A percentile compares a stretch with the other conserved stretches of the same genome.
These are phyloP conservation scores for Ceratopteris richardii DNA, from an alignment of 75 land plant genomes.

Conservation along the genomic window DNA sequence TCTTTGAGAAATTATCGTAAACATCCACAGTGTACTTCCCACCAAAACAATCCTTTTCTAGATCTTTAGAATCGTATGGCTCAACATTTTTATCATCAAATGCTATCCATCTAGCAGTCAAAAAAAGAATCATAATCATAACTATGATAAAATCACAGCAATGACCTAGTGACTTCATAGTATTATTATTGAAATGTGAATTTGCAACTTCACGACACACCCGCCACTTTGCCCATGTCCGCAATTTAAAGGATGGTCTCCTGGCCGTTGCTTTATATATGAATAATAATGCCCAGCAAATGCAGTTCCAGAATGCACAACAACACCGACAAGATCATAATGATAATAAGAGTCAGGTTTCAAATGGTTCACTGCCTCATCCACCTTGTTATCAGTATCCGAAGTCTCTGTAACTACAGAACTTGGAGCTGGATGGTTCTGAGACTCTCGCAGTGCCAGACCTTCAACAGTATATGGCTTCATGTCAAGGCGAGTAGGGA, in stretches of 20 bases:
- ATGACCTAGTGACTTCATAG: too few relatives aligned
- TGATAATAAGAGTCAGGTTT: slow-evolving; percentile 24
- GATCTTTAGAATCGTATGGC: slow-evolving; percentile 25
- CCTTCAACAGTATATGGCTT: slow-evolving; percentile 27
- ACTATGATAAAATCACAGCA: too few relatives aligned
- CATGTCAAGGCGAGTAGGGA: slow-evolving; percentile 26
- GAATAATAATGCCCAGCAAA: slow-evolving; percentile 35
- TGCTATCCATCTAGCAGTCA: slow-evolving; percentile 21
- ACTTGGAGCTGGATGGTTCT: slow-evolving; percentile 2
- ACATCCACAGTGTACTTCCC: slow-evolving; percentile 28
- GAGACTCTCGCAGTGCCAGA: slow-evolving; percentile 13
- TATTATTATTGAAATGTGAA: too few relatives aligned
- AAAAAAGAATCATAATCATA: neutral
- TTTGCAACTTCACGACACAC: too few relatives aligned
- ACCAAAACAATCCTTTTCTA: slow-evolving; percentile 31
- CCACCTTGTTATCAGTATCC: neutral
- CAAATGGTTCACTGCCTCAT: neutral
- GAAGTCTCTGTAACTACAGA: neutral
- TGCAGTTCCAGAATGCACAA: slow-evolving; percentile 29
- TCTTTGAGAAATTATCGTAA: slow-evolving; percentile 27
- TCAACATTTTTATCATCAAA: slow-evolving; percentile 35
- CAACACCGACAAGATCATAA: slow-evolving; percentile 33
- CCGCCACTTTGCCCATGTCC: slow-evolving; percentile 20
- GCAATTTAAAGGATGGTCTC: slow-evolving; percentile 19
- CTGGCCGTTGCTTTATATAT: slow-evolving; percentile 24